Conservation (phyloP, 179 eudicot genomes). For the Spergularia azorica region DNA sequence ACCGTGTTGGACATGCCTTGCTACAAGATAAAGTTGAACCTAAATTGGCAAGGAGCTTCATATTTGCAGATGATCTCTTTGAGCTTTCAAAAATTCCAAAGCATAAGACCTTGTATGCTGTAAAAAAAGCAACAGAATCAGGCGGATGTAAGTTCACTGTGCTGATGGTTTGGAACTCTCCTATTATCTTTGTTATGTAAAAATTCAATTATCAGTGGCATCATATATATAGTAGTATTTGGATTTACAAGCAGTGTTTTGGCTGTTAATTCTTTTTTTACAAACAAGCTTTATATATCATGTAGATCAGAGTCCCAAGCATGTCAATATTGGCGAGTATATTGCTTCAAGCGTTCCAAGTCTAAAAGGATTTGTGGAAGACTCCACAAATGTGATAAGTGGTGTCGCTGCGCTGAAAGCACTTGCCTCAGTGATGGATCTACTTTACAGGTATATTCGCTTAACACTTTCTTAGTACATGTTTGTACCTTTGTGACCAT, state of each 20-base stretch:
- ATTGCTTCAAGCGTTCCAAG: conserved; percentile 75
- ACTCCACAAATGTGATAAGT: conserved; percentile 41
- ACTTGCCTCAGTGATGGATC: conserved; percentile 72
- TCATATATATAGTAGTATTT: background rate
- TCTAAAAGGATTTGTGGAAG: conserved; percentile 56
- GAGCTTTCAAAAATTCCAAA: conserved; percentile 66
- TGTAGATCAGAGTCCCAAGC: conserved; percentile 72
- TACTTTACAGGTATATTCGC: conserved; percentile 60
- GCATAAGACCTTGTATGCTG: conserved; percentile 53
- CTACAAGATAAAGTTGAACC: conserved; percentile 63
- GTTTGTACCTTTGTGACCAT: background rate
- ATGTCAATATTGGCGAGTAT: conserved; percentile 61
- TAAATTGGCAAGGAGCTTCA: conserved; percentile 55
- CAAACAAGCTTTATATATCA: conserved; percentile 7
- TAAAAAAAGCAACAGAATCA: conserved; percentile 56
- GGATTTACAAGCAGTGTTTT: background rate
- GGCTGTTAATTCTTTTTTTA: background rate
- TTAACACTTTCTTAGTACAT: background rate
- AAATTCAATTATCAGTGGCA: background rate
- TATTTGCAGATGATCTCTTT: conserved; percentile 83
- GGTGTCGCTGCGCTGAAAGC: conserved; percentile 67
- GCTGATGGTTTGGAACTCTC: conserved; percentile 5
- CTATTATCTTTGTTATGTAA: background rate
- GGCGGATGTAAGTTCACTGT: conserved; percentile 71
- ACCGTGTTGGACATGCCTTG: conserved; percentile 72